phyloP scores from a whole-genome alignment of 331 rosid species.

The Arachis monticola region DNA sequence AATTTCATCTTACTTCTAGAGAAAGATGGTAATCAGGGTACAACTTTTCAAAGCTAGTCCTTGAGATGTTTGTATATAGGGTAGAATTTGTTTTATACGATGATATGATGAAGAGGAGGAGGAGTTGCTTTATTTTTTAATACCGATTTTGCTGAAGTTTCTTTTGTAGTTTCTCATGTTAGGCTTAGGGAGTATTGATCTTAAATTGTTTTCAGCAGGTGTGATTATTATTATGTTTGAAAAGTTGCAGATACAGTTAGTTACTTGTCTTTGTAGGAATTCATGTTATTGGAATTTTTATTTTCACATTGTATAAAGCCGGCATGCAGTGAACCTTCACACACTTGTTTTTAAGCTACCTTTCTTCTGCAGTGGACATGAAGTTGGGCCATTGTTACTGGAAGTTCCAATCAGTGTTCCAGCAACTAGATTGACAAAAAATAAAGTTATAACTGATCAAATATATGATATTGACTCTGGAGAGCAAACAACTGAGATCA shows the following conservation, averaged over 20 bases:
- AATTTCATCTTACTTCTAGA: slow-evolving; percentile 17
- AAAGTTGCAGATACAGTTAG: neutral
- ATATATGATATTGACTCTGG: slow-evolving; percentile 41
- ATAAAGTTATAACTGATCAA: slow-evolving; percentile 40
- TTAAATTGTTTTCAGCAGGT: neutral
- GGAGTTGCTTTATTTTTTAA: neutral
- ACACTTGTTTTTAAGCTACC: slow-evolving; percentile 8
- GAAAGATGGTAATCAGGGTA: neutral
- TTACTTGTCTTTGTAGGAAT: slow-evolving; percentile 5
- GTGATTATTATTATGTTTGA: neutral
- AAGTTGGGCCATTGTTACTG: slow-evolving; percentile 68
- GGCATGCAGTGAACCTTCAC: slow-evolving; percentile 28
- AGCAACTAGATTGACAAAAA: slow-evolving; percentile 42
- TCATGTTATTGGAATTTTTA: slow-evolving; percentile 8
- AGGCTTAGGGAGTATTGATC: slow-evolving; percentile 25
- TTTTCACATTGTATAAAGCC: slow-evolving; percentile 1
- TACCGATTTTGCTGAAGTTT: slow-evolving; percentile 8
- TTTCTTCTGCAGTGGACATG: slow-evolving; percentile 66
- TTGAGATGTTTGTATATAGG: slow-evolving; percentile 3
- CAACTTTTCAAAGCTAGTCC: neutral
- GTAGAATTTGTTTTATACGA: neutral
- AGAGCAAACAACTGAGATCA: slow-evolving; percentile 34
- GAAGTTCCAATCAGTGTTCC: slow-evolving; percentile 50
- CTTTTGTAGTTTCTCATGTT: neutral
- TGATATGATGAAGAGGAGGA: too few species aligned